Percentiles rank a stretch among this genome's conserved stretches.
These are phyloP conservation scores for Lactarius hatsudake DNA, from an alignment of 768 basidiomycete species.

Conservation along the genomic window DNA sequence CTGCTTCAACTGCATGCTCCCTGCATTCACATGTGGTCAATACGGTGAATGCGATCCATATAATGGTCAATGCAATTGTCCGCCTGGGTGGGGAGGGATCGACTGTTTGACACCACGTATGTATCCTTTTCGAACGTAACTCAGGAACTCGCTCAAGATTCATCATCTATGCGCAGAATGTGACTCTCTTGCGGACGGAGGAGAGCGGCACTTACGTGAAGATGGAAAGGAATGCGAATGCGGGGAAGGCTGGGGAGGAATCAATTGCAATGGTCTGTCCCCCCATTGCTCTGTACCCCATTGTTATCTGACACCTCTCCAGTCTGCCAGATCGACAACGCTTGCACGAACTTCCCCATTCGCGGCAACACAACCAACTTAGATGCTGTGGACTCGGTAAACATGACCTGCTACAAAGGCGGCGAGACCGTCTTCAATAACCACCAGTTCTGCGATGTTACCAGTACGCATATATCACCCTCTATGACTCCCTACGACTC, in stretches of 20 bases:
- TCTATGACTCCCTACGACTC: constrained; percentile 3
- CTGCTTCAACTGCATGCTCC: constrained; percentile 95
- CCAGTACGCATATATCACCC: constrained; percentile 57
- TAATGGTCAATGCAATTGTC: constrained; percentile 95
- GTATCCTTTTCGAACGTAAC: constrained; percentile 33
- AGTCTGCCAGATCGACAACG: constrained; percentile 85
- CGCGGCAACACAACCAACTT: constrained; percentile 40
- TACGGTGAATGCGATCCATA: constrained; percentile 88
- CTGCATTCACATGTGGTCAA: constrained; percentile 89
- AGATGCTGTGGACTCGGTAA: constrained; percentile 43
- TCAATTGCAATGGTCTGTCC: constrained; percentile 93
- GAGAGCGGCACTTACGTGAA: constrained; percentile 76
- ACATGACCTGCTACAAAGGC: constrained; percentile 93
- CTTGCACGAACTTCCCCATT: constrained; percentile 79
- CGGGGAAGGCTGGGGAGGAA: constrained; percentile 91
- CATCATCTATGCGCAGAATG: constrained; percentile 57
- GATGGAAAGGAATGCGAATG: constrained; percentile 80
- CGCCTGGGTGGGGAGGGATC: constrained; percentile 95
- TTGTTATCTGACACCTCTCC: constrained; percentile 8
- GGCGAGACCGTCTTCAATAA: constrained; percentile 93
- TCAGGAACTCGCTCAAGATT: not conserved
- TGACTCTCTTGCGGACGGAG: constrained; percentile 90
- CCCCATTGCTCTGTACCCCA: not conserved
- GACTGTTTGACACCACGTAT: constrained; percentile 90
- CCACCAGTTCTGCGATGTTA: constrained; percentile 98